Conservation (phyloP, 2,329 filamentous ascomycete genomes). For the Aspergillus sp. region DNA sequence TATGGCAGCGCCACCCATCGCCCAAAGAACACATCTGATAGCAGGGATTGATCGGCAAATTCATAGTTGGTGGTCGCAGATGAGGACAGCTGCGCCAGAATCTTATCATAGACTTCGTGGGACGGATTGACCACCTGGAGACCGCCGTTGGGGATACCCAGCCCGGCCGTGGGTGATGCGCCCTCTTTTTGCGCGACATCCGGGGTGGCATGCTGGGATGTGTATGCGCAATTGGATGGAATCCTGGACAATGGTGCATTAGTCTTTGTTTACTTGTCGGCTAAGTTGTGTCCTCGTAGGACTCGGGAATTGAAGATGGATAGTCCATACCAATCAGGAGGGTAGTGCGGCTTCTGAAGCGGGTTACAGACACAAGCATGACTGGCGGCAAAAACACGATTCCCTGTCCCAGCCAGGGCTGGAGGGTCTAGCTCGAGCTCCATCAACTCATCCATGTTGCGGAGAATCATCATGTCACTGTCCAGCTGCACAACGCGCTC, state of each 20-base stretch:
- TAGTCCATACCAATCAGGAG: slow-evolving; percentile 41
- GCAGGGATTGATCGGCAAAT: slow-evolving; percentile 60
- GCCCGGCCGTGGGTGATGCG: slow-evolving; percentile 52
- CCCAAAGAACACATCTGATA: slow-evolving; percentile 56
- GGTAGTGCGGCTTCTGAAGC: slow-evolving; percentile 24
- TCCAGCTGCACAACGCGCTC: slow-evolving; percentile 79
- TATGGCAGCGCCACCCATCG: slow-evolving; percentile 62
- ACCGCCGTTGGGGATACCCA: slow-evolving; percentile 62
- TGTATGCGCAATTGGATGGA: slow-evolving; percentile 63
- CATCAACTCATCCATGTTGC: slow-evolving; percentile 92
- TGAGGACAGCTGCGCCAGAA: slow-evolving; percentile 50
- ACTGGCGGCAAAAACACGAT: slow-evolving; percentile 62
- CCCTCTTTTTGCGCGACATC: slow-evolving; percentile 39
- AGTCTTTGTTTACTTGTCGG: not conserved
- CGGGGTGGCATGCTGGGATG: slow-evolving; percentile 53
- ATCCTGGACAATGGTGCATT: slow-evolving; percentile 26
- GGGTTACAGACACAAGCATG: slow-evolving; percentile 26
- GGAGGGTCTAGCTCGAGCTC: slow-evolving; percentile 68
- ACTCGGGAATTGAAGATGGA: not conserved
- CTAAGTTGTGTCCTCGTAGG: not conserved
- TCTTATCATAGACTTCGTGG: slow-evolving; percentile 54
- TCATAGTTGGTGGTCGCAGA: slow-evolving; percentile 54
- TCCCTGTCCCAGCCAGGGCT: slow-evolving; percentile 52
- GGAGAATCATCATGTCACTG: slow-evolving; percentile 79
- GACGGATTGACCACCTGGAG: slow-evolving; percentile 64